phyloP scores from a whole-genome alignment of 169 alveolate species.

The Condylostoma magnum region DNA sequence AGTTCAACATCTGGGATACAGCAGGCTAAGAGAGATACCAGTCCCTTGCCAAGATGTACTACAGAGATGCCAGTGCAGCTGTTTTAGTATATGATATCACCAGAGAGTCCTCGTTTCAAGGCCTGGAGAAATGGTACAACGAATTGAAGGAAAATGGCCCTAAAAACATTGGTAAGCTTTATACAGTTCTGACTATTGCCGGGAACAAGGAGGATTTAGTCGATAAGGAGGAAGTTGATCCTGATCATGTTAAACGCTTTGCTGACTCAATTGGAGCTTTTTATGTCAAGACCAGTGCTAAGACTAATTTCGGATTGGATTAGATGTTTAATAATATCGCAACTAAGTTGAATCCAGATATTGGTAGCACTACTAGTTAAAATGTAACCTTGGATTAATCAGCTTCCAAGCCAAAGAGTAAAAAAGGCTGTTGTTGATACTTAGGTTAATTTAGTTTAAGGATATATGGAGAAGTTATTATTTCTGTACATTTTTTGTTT shows the following conservation, averaged over 20 bases:
- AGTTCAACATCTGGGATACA: conserved; percentile 54
- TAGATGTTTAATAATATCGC: conserved; percentile 16
- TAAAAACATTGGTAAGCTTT: no score
- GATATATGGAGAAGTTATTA: no score
- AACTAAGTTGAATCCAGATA: neutral
- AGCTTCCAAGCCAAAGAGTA: no score
- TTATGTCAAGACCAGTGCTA: conserved; percentile 19
- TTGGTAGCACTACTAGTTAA: neutral
- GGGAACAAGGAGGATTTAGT: conserved; percentile 15
- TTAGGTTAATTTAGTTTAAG: no score
- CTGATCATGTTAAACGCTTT: conserved; percentile 28
- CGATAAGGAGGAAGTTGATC: neutral
- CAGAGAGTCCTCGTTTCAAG: neutral
- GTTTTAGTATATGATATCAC: conserved; percentile 54
- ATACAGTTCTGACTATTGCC: neutral
- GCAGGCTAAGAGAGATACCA: conserved; percentile 67
- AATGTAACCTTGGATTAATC: no score
- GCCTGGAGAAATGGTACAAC: neutral
- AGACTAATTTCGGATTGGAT: conserved; percentile 19
- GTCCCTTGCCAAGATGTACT: conserved; percentile 47
- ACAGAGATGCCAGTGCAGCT: conserved; percentile 54
- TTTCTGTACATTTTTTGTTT: no score
- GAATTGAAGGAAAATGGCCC: conserved; percentile 4
- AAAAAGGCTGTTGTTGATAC: no score
- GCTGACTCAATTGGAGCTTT: conserved; percentile 31